phyloP scores from a whole-genome alignment of 345 rosid species.

The Gynandropsis gynandra region DNA sequence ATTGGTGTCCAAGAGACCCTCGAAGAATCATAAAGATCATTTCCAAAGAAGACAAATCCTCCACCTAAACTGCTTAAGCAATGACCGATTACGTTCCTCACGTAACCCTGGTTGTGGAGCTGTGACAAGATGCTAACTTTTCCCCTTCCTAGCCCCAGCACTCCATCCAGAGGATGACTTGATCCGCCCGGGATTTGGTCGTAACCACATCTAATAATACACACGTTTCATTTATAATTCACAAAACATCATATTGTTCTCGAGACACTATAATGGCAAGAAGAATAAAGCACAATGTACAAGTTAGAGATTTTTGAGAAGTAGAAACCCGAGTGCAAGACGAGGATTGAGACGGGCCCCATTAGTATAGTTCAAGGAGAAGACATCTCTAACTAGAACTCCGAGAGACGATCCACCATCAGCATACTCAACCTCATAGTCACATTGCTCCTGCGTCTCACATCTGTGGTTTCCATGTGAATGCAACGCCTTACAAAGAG shows the following conservation, averaged over 20 bases:
- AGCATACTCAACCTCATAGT: conserved; percentile 84
- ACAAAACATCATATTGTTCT: too few relatives aligned
- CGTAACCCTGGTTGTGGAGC: conserved; percentile 59
- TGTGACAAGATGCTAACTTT: conserved; percentile 71
- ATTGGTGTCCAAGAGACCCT: conserved; percentile 64
- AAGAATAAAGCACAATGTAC: neutral
- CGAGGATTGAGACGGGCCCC: conserved; percentile 51
- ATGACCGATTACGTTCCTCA: conserved; percentile 71
- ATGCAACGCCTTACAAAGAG: conserved; percentile 68
- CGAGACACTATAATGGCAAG: conserved; percentile 11
- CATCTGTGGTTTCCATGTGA: conserved; percentile 41
- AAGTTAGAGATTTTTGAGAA: neutral
- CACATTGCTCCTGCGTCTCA: conserved; percentile 64
- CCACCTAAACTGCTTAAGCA: conserved; percentile 81
- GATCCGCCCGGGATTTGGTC: conserved; percentile 65
- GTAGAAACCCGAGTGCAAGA: conserved; percentile 65
- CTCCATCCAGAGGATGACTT: conserved; percentile 76
- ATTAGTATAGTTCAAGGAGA: conserved; percentile 52
- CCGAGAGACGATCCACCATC: conserved; percentile 93
- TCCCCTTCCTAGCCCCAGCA: conserved; percentile 93
- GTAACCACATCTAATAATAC: conserved; percentile 68
- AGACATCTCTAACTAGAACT: conserved; percentile 72
- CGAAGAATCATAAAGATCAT: conserved; percentile 61
- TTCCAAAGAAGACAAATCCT: conserved; percentile 84
- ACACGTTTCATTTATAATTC: too few relatives aligned